Conservation (phyloP, 805 yeast genomes). For the Lipomyces lipofer region DNA sequence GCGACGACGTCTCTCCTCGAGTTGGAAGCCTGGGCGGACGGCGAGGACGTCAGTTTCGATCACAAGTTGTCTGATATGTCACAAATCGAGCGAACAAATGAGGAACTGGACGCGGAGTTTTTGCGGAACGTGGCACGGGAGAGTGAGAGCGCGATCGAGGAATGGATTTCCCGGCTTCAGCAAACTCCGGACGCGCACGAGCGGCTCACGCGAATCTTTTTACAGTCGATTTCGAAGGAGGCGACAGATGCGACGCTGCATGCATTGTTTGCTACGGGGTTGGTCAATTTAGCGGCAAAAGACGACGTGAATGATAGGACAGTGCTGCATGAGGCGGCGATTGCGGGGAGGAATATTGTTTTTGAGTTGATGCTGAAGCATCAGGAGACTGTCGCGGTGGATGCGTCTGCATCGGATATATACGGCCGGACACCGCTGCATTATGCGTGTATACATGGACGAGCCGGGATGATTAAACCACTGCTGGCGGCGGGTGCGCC, state of each 20-base stretch:
- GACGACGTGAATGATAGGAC: constrained; percentile 76
- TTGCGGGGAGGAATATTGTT: constrained; percentile 37
- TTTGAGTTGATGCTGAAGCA: constrained; percentile 37
- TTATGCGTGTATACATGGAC: constrained; percentile 67
- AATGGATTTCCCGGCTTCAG: constrained; percentile 48
- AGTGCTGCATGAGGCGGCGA: constrained; percentile 66
- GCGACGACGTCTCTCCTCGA: constrained; percentile 57
- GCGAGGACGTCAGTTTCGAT: constrained; percentile 43
- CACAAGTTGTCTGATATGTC: constrained; percentile 26
- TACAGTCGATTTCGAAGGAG: constrained; percentile 62
- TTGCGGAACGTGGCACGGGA: constrained; percentile 24
- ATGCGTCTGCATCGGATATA: constrained; percentile 39
- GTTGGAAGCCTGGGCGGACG: constrained; percentile 67
- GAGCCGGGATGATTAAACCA: constrained; percentile 46
- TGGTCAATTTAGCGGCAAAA: constrained; percentile 60
- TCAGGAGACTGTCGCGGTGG: constrained; percentile 22
- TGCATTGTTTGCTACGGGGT: constrained; percentile 48
- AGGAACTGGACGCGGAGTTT: constrained; percentile 28
- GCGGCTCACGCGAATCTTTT: constrained; percentile 68
- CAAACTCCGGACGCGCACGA: constrained; percentile 45
- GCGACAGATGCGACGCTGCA: constrained; percentile 64
- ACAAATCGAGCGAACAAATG: constrained; percentile 30
- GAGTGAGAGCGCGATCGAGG: constrained; percentile 44
- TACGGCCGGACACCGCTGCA: constrained; percentile 81
- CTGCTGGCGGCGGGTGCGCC: constrained; percentile 45